Evolutionary conservation across 306 rosid genomes (phyloP), one percentile per base, ranked within the genome.

Genomic region (Vigna unguiculata): DNA sequence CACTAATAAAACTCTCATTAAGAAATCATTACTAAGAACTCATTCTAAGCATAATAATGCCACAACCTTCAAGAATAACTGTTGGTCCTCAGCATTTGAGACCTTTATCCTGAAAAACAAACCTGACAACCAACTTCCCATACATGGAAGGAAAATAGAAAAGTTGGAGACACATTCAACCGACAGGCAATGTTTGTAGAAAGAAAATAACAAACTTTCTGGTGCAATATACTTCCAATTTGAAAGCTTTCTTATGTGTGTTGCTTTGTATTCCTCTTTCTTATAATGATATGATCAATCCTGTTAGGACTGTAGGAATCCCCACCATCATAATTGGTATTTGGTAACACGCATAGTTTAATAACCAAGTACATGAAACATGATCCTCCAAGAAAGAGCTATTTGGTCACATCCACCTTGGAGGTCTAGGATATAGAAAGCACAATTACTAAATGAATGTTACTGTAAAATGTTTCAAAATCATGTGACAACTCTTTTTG

Each of bases 31-130:
- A 51, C 45, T 25, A 69, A 32, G 49, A 20, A 34, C 63, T 30
- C 73, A 68, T 21, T n/a, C 12, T n/a, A 51, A 51, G 45, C 11
- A 40, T 40, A 40, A 40, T 12, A 19, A 21, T 21, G 28, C 13
- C 16, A 75, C 19, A 63, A 36, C 52, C 53, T 62, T 62, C 52
- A 21, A 63, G 63, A 62, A 36, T 32, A 48, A 62, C 21, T 75
- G 62, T 20, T 17, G 17, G 28, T 75, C 28, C 20, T 63, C 64
- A 49, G 63, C 22, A 49, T 48, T 45, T 60, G 48, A 28, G 70
- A 60, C 49, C 46, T 60, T 46, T 11, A 74, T 47, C 14, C 46
- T 43, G 20, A 72, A 61, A 38, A 48, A 48, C 22, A 47, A 28
- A 61, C 69, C 21, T 46, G 21, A 60, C 28, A 74, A 17, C 49